Evolutionary conservation across 352 stramenopile genomes (phyloP).

Genomic region (Pythium diclinum): DNA sequence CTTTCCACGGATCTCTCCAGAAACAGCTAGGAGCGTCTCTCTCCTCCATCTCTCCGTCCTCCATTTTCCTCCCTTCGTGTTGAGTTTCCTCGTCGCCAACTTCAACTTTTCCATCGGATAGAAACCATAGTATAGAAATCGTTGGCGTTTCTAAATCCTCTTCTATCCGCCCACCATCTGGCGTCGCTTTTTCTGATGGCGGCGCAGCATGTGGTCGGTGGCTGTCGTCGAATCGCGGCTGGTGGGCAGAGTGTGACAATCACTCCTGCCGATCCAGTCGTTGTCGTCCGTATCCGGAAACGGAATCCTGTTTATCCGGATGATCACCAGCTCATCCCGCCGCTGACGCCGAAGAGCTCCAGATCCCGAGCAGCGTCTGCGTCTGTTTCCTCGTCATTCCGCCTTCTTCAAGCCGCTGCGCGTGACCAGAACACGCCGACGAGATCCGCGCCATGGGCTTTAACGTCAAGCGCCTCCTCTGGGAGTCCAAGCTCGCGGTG

Average conservation of each 20-base stretch:
- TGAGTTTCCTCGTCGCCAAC: not conserved
- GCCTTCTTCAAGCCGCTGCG: not conserved
- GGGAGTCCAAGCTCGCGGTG: constrained; percentile 83
- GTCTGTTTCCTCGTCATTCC: constrained; percentile 4
- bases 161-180: constrained; percentile 7
- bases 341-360: not conserved
- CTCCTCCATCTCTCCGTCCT: not conserved
- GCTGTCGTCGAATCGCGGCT: not conserved
- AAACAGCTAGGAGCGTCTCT: not conserved
- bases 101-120: constrained; percentile 1
- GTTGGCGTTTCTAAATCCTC: not conserved
- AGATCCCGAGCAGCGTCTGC: too few species aligned
- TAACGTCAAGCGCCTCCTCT: constrained; percentile 69
- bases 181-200: constrained; percentile 10
- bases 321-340: constrained; percentile 1
- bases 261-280: not conserved
- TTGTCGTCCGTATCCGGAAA: not conserved
- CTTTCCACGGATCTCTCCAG: not conserved
- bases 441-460: constrained; percentile 13
- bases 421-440: not conserved
- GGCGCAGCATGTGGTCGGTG: not conserved
- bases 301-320: not conserved
- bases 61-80: not conserved
- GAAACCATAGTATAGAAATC: not conserved
- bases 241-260: not conserved